Conservation (phyloP, 1,284 basidiomycete genomes). For the Cryptococcus hybrid region DNA sequence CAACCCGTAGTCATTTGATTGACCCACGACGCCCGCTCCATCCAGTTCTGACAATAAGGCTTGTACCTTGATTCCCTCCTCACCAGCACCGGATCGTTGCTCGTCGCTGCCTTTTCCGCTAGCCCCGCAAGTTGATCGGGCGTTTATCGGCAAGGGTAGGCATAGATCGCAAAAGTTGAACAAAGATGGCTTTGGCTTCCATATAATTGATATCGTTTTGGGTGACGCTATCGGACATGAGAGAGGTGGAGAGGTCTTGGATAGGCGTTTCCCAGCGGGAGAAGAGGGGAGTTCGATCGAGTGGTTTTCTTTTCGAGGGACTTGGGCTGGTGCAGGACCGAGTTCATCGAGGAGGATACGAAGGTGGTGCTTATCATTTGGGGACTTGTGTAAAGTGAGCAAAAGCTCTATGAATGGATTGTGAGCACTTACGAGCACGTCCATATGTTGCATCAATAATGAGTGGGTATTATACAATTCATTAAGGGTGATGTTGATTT, state of each 20-base stretch:
- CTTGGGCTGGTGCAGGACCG: slow-evolving; percentile 85
- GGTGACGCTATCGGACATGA: slow-evolving; percentile 90
- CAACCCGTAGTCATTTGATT: slow-evolving; percentile 77
- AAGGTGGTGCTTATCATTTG: slow-evolving; percentile 95
- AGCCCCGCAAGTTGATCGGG: slow-evolving; percentile 85
- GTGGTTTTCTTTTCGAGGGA: slow-evolving; percentile 95
- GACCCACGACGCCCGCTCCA: slow-evolving; percentile 82
- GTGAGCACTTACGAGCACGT: slow-evolving; percentile 69
- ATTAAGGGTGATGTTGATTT: slow-evolving; percentile 98
- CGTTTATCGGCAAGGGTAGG: slow-evolving; percentile 77
- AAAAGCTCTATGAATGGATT: neutral
- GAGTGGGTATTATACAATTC: slow-evolving; percentile 98
- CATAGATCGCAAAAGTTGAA: slow-evolving; percentile 93
- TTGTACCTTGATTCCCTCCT: slow-evolving; percentile 97
- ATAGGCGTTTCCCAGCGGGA: slow-evolving; percentile 99
- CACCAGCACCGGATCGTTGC: slow-evolving; percentile 92
- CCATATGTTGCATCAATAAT: slow-evolving; percentile 89
- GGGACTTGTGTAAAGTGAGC: slow-evolving; percentile 61
- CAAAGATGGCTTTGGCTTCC: slow-evolving; percentile 99
- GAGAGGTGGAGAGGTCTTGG: slow-evolving; percentile 91
- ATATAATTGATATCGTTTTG: slow-evolving; percentile 99
- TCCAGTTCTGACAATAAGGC: slow-evolving; percentile 97
- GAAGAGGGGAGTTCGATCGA: slow-evolving; percentile 88
- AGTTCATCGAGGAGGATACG: slow-evolving; percentile 96
- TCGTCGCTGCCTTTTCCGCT: slow-evolving; percentile 92